These are phyloP conservation scores for Saccharomycopsis fermentans DNA, from an alignment of 805 yeast species.

Conservation along the genomic window DNA sequence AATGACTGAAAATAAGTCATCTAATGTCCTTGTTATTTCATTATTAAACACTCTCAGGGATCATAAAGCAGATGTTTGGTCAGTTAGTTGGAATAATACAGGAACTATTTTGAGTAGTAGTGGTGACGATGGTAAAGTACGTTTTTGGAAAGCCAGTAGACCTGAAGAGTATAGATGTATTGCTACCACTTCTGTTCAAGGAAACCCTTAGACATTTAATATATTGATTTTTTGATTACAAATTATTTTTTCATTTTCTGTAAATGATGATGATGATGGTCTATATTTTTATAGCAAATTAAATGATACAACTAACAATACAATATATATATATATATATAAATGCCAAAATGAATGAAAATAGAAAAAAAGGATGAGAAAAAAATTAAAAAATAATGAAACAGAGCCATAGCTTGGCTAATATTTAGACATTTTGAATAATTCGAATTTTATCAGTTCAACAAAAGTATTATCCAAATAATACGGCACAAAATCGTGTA, in stretches of 20 bases:
- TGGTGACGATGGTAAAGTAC: slow-evolving; percentile 88
- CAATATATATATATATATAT: background rate
- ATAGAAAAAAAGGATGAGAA: background rate
- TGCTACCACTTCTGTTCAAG: slow-evolving; percentile 60
- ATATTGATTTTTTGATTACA: background rate
- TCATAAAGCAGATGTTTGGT: slow-evolving; percentile 89
- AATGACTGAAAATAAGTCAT: slow-evolving; percentile 1
- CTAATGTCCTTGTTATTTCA: slow-evolving; percentile 3
- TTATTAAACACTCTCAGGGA: slow-evolving; percentile 55
- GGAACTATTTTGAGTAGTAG: slow-evolving; percentile 89
- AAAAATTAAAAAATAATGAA: background rate
- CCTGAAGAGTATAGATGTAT: slow-evolving; percentile 83
- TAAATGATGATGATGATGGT: background rate
- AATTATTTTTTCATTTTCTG: background rate
- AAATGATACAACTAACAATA: background rate
- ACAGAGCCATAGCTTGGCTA: background rate
- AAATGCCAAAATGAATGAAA: background rate
- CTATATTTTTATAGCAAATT: background rate
- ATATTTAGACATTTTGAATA: slow-evolving; percentile 25
- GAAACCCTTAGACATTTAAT: background rate
- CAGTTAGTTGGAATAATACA: slow-evolving; percentile 89
- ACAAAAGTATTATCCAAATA: slow-evolving; percentile 42
- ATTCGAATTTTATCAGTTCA: slow-evolving; percentile 38
- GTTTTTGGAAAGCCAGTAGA: slow-evolving; percentile 87
- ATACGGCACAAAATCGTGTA: slow-evolving; percentile 27